A percentile compares a stretch with the other conserved stretches of the same genome.
Conservation (phyloP, 1,284 basidiomycete genomes). For the Marasmius sp. region DNA sequence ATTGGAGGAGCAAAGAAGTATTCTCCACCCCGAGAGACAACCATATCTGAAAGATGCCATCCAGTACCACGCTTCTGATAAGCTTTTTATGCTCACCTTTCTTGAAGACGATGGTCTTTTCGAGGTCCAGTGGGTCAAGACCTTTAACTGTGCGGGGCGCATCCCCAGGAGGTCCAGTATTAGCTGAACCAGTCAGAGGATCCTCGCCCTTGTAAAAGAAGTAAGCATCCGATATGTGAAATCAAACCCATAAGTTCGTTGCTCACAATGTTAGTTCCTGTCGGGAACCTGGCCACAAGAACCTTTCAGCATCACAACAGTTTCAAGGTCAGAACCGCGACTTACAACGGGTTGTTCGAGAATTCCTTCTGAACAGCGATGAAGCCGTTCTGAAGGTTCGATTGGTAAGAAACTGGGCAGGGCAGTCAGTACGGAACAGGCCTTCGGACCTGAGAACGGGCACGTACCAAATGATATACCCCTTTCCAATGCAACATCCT, state of each 20-base stretch:
- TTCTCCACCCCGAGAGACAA: conserved; percentile 33
- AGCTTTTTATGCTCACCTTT: not conserved
- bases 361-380: conserved; percentile 29
- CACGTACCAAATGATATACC: conserved; percentile 27
- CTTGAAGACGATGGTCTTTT: not conserved
- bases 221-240: not conserved
- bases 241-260: not conserved
- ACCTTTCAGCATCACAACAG: no score
- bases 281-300: conserved; percentile 5
- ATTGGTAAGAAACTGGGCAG: conserved; percentile 25
- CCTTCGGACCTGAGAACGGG: not conserved
- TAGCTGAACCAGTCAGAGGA: conserved; percentile 19
- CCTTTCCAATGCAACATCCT: conserved; percentile 18
- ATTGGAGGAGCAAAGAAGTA: conserved; percentile 39
- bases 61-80: not conserved
- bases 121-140: conserved; percentile 13
- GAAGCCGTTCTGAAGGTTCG: conserved; percentile 24
- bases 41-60: conserved; percentile 22
- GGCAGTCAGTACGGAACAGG: not conserved
- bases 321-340: not conserved
- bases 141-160: conserved; percentile 13
- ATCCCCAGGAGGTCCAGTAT: not conserved
- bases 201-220: conserved; percentile 19
- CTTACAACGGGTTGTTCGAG: conserved; percentile 24
- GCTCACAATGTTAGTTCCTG: not conserved